Evolutionary conservation across 345 rosid species (phyloP).

Genomic region (Cardiospermum halicacabum): DNA sequence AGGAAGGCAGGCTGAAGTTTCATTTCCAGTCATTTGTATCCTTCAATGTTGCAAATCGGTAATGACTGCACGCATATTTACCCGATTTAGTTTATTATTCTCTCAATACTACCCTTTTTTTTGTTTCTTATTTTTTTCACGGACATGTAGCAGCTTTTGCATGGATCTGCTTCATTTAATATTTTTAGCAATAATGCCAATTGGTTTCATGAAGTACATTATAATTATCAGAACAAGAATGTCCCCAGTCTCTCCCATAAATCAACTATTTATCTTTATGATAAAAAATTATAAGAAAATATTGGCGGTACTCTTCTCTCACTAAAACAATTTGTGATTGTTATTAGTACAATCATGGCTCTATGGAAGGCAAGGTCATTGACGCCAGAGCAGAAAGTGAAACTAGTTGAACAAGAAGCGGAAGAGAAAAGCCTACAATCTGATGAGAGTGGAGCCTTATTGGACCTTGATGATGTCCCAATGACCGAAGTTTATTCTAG

Average conservation of each 20-base stretch:
- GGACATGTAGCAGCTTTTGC: too few species aligned
- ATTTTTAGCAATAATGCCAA: too few species aligned
- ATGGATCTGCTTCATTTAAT: not conserved
- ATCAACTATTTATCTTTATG: not conserved
- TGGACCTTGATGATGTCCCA: slow-evolving; percentile 83
- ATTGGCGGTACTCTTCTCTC: not conserved
- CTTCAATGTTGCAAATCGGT: slow-evolving; percentile 84
- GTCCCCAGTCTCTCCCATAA: not conserved
- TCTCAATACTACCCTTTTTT: not conserved
- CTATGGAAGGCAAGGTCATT: slow-evolving; percentile 90
- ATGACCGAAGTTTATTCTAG: slow-evolving; percentile 70
- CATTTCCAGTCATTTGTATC: slow-evolving; percentile 96
- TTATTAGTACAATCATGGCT: slow-evolving; percentile 89
- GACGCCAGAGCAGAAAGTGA: slow-evolving; percentile 94
- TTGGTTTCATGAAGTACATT: not conserved
- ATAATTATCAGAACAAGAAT: not conserved
- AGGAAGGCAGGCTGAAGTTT: slow-evolving; percentile 90
- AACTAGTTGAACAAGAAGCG: slow-evolving; percentile 85
- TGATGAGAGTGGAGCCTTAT: slow-evolving; percentile 76
- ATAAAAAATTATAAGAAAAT: not conserved
- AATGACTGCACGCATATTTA: slow-evolving; percentile 6
- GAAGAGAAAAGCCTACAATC: slow-evolving; percentile 59
- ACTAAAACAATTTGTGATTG: not conserved
- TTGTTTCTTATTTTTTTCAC: not conserved
- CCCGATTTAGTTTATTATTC: not conserved